These are phyloP conservation scores for Crithidia fasciculata DNA, from an alignment of 208 protist species.

Conservation along the genomic window DNA sequence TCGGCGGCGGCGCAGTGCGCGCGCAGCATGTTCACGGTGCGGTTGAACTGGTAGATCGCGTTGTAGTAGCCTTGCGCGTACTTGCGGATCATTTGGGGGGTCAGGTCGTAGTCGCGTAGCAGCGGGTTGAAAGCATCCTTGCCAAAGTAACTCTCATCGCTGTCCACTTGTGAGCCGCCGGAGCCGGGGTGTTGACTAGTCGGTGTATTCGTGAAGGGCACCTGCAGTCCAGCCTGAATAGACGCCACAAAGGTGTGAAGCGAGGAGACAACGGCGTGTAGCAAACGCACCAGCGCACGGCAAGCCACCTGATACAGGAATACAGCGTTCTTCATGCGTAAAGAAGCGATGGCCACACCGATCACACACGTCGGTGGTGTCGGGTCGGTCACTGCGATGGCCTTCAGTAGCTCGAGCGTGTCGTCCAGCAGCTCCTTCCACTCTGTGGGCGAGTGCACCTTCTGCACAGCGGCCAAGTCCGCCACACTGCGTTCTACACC, in stretches of 20 bases:
- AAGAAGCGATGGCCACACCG: not conserved
- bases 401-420: conserved; percentile 48
- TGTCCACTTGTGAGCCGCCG: not conserved
- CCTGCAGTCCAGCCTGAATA: conserved; percentile 5
- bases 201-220: not conserved
- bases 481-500: not conserved
- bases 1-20: conserved; percentile 10
- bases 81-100: not conserved
- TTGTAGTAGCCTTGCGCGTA: conserved; percentile 22
- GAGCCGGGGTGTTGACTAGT: too few relatives aligned
- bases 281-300: conserved; percentile 19
- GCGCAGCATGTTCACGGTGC: conserved; percentile 28
- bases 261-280: conserved; percentile 13
- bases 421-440: conserved; percentile 37
- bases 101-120: not conserved
- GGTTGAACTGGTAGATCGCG: conserved; percentile 37
- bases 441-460: not conserved
- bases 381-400: conserved; percentile 19
- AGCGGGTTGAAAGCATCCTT: not conserved
- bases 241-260: conserved; percentile 15
- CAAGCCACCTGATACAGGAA: conserved; percentile 27
- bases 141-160: not conserved
- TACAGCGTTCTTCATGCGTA: conserved; percentile 19
- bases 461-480: too few relatives aligned
- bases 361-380: not conserved